These are phyloP conservation scores for Kodamaea nitidulidarum DNA, from an alignment of 805 yeast species.

Conservation along the genomic window DNA sequence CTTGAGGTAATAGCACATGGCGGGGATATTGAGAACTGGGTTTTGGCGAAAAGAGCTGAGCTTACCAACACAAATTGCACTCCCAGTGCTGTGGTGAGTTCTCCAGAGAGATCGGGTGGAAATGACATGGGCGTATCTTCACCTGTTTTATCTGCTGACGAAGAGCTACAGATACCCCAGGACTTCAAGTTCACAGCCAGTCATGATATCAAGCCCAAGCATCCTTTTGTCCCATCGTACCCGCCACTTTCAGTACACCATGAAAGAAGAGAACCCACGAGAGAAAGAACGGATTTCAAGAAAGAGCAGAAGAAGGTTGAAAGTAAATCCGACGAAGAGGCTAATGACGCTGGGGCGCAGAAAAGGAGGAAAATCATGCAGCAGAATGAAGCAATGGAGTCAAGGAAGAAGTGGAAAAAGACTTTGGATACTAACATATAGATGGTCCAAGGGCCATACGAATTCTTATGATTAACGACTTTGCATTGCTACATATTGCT, in stretches of 20 bases:
- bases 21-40: slow-evolving; percentile 53
- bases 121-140: not conserved
- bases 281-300: slow-evolving; percentile 5
- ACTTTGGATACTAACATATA: not conserved
- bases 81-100: not conserved
- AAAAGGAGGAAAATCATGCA: slow-evolving; percentile 6
- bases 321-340: not conserved
- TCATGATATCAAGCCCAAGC: slow-evolving; percentile 23
- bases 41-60: slow-evolving; percentile 45
- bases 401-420: slow-evolving; percentile 9
- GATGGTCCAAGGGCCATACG: not conserved
- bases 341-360: not conserved
- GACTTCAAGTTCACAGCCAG: slow-evolving; percentile 31
- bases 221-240: slow-evolving; percentile 31
- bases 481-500: not conserved
- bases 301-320: not conserved
- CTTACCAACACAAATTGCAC: slow-evolving; percentile 15
- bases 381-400: slow-evolving; percentile 7
- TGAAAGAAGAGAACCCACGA: slow-evolving; percentile 5
- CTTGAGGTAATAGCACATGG: slow-evolving; percentile 35
- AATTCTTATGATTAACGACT: not conserved
- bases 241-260: slow-evolving; percentile 40
- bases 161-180: slow-evolving; percentile 15
- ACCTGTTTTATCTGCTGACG: slow-evolving; percentile 2
- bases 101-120: not conserved